Evolutionary conservation across 2,329 filamentous ascomycete species (phyloP).

Genomic region (Colletotrichum higginsianum): DNA sequence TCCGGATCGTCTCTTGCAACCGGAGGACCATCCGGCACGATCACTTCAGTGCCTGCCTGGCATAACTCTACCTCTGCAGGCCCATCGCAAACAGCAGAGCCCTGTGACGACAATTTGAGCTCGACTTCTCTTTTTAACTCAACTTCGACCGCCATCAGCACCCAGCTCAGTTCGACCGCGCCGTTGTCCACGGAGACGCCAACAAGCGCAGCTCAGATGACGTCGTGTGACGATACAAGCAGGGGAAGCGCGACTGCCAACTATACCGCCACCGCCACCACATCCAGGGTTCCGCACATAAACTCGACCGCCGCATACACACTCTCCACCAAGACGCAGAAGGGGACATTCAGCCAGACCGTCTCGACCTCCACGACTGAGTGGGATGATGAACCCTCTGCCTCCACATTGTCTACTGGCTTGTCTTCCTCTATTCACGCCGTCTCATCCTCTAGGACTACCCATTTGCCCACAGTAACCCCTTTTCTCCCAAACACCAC

Average conservation of each 20-base stretch:
- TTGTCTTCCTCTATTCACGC: not conserved
- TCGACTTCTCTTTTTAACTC: constrained; percentile 1
- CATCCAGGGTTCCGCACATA: not conserved
- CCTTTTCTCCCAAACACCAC: constrained; percentile 19
- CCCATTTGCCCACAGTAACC: constrained; percentile 14
- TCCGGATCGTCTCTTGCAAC: constrained; percentile 3
- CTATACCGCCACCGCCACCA: not conserved
- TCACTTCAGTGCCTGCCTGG: constrained; percentile 7
- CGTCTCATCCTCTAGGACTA: constrained; percentile 10
- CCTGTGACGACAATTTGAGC: constrained; percentile 30
- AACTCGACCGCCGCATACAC: not conserved
- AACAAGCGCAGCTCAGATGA: not conserved
- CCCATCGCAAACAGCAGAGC: constrained; percentile 14
- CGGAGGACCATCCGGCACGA: not conserved
- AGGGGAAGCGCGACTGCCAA: not conserved
- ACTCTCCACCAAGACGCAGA: constrained; percentile 1
- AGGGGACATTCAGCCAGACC: not conserved
- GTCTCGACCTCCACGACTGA: not conserved
- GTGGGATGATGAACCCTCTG: constrained; percentile 3
- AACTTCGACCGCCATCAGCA: not conserved
- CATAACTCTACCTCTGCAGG: constrained; percentile 7
- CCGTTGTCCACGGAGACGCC: not conserved
- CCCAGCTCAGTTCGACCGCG: constrained; percentile 10
- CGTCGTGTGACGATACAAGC: not conserved
- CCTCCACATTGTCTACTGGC: not conserved